Evolutionary conservation across 192 early-diverging fungal species (phyloP).

Genomic region (Gigaspora rosea): DNA sequence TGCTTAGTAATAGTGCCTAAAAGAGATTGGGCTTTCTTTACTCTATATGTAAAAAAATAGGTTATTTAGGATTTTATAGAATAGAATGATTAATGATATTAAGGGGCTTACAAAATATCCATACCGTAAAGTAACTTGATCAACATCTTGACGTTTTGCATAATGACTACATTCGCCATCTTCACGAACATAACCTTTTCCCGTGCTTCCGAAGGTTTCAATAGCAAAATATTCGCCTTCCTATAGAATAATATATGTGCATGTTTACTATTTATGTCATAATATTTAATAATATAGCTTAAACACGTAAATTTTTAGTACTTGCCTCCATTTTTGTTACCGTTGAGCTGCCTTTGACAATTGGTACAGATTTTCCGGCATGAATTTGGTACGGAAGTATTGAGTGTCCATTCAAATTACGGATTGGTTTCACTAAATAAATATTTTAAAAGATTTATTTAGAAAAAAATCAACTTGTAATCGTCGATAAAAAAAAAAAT

Average conservation of each 20-base stretch:
- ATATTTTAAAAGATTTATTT: not conserved
- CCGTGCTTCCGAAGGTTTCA: constrained; percentile 97
- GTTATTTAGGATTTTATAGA: not conserved
- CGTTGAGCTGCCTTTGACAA: constrained; percentile 78
- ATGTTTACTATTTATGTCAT: not conserved
- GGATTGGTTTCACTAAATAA: constrained; percentile 79
- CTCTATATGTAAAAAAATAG: constrained; percentile 38
- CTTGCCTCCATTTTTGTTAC: constrained; percentile 86
- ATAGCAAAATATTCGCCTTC: constrained; percentile 94
- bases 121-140: constrained; percentile 69
- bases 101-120: not conserved
- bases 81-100: not conserved
- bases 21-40: constrained; percentile 73
- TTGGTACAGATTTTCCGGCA: constrained; percentile 92
- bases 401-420: constrained; percentile 96
- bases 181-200: constrained; percentile 85
- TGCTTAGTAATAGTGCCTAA: constrained; percentile 82
- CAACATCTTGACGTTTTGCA: constrained; percentile 60
- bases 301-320: not conserved
- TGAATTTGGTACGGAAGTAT: constrained; percentile 93
- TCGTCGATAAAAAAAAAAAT: not conserved
- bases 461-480: not conserved
- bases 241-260: constrained; percentile 2
- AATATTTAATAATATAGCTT: not conserved
- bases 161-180: constrained; percentile 94